phyloP scores from a whole-genome alignment of 2,329 filamentous ascomycete species.

The Cryphonectria nitschkei region DNA sequence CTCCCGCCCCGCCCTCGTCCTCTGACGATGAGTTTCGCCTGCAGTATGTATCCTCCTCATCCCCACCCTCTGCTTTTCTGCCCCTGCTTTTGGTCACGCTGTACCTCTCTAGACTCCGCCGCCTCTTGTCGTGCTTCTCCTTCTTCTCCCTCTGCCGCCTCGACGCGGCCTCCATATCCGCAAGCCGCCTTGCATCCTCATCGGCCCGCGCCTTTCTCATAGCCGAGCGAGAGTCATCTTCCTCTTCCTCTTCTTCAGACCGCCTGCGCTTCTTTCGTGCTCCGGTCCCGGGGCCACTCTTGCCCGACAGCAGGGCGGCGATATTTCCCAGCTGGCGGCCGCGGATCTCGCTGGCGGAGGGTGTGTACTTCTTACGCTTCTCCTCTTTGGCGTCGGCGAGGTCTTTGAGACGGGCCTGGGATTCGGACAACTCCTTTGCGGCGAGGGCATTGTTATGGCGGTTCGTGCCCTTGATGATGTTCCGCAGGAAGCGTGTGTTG shows the following conservation, averaged over 20 bases:
- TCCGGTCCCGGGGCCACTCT: constrained; percentile 28
- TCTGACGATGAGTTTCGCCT: constrained; percentile 35
- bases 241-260: constrained; percentile 31
- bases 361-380: constrained; percentile 49
- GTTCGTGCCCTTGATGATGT: constrained; percentile 87
- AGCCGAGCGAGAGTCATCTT: constrained; percentile 25
- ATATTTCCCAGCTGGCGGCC: constrained; percentile 64
- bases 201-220: constrained; percentile 23
- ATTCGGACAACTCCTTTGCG: constrained; percentile 82
- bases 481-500: constrained; percentile 86
- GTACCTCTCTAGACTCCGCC: constrained; percentile 26
- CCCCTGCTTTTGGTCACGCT: constrained; percentile 13
- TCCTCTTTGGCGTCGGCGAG: constrained; percentile 55
- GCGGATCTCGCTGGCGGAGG: constrained; percentile 55
- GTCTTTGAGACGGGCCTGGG: constrained; percentile 68
- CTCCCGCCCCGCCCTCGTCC: constrained; percentile 30
- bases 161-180: constrained; percentile 24
- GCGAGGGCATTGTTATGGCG: constrained; percentile 86
- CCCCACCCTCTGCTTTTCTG: constrained; percentile 1
- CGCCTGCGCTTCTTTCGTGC: constrained; percentile 39
- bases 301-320: constrained; percentile 56
- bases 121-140: constrained; percentile 21
- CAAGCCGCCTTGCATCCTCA: constrained; percentile 23
- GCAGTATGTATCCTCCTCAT: constrained; percentile 11
- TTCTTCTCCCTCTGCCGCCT: constrained; percentile 19